Evolutionary conservation across 2,329 filamentous ascomycete species (phyloP), one percentile per base, ranked within the genome.

Genomic region (Colletotrichum sp.): DNA sequence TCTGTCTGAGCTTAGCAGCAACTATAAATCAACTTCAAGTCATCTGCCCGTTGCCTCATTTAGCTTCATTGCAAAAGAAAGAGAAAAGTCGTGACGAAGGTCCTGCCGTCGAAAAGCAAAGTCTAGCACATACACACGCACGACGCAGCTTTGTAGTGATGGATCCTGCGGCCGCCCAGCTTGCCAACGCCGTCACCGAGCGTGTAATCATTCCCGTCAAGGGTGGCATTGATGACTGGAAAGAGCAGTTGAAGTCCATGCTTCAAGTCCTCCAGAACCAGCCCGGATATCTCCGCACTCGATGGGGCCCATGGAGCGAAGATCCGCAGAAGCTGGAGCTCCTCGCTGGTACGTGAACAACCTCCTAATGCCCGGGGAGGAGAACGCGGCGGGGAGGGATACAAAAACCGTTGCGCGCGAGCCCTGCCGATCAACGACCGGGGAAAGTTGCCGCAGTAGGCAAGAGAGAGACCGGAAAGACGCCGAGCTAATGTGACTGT

Each of bases 251-350:
- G 66, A 80, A 81, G 69, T 76, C 72, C 62, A 76, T 82, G 67
- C 79, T 82, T n/a, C 76, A 81, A 69, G 76, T 77, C 10, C 77
- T 82, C 58, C 79, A 80, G 66, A 77, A 61, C 30, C 80, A 81
- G 68, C 79, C 79, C 10, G 80, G 81, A 5, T 78, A 80, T 43
- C 78, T 82, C 66, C 79, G 80, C 15, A 81, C 80, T 34, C 76
- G 80, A 76, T 81, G 80, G 81, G 81, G 80, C 8, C 79, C 78
- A 9, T 77, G 79, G 66, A 77, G 68, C 67, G 80, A 83, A 70
- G 76, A 81, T 62, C 78, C 76, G 52, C 77, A 80, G 65, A 80
- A 74, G 61, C 72, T 83, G 16, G 81, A 82, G 43, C 76, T 82
- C 52, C 66, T 80, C 26, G 79, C 80, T 34, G 79, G 80, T 81